Base-by-base conservation (phyloP, 305 asterid genomes). In the Fraxinus velutina region DNA sequence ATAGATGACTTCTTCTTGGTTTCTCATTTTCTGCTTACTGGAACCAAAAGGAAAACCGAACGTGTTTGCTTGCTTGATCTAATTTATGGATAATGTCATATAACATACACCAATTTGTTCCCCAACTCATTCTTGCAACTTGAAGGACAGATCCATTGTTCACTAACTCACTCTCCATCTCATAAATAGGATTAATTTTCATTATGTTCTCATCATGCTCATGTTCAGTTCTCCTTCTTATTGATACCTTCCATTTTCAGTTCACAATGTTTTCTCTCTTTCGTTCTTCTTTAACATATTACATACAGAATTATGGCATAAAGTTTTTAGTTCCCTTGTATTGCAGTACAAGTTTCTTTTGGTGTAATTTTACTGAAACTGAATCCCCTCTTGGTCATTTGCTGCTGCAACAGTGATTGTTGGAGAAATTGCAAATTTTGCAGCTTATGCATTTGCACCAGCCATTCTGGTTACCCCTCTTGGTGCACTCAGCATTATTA, bases 401-500 rank as follows among this genome's bases (percentile, higher is more conserved):
- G 79, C 77, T 85, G 37, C 80, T 88, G 78, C 84, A 76, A 85
- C 98, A 96, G 99, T 96, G 99, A 87, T 96, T 82, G 97, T 94
- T 79, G 99, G 99, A 86, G 99, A 96, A 87, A 87, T 96, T 86
- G 99, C 99, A 6, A 96, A 96, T 88, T 96, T 96, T 89, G 99
- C 98, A 68, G 99, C 99, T 75, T 94, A 96, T 90, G 99, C 99
- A 82, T 94, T 96, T 88, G 99, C 99, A 37, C 99, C 99, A 79
- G 99, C 99, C 83, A 93, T 96, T 86, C 85, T 96, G 86, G 99
- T 96, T 80, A 96, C 99, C 57, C 99, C 99, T 86, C 99, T 94
- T 84, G 99, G 99, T 60, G 99, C 99, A 13, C 97, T 96, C 83
- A 96, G 99, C 91, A 96, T 96, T 79, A 96, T 96, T 79, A 96